These are phyloP conservation scores for Sugiyamaella grinbergsii DNA, from an alignment of 1,139 yeast species.

Conservation along the genomic window DNA sequence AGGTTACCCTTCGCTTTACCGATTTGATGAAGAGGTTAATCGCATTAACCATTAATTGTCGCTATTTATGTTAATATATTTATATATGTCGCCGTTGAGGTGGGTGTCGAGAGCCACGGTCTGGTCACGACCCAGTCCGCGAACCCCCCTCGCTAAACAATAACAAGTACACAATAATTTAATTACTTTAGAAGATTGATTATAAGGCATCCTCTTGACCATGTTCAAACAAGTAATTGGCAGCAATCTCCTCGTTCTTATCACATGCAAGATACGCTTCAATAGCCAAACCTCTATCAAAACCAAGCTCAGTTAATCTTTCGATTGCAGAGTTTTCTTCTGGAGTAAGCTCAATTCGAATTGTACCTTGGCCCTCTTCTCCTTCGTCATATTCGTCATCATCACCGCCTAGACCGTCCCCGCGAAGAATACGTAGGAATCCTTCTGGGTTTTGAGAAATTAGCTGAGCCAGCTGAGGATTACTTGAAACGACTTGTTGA, in stretches of 20 bases:
- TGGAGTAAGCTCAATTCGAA: slow-evolving; percentile 65
- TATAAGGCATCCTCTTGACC: slow-evolving; percentile 41
- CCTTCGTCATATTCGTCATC: slow-evolving; percentile 46
- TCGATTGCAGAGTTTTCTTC: slow-evolving; percentile 88
- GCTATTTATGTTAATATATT: too few relatives aligned
- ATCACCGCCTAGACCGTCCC: slow-evolving; percentile 41
- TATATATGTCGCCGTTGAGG: too few relatives aligned
- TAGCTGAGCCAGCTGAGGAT: slow-evolving; percentile 78
- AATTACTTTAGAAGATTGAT: background rate
- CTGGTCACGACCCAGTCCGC: slow-evolving; percentile 17
- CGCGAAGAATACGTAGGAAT: slow-evolving; percentile 68
- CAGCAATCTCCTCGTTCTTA: slow-evolving; percentile 95
- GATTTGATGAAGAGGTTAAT: slow-evolving; percentile 29
- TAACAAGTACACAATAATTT: slow-evolving; percentile 9
- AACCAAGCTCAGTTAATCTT: slow-evolving; percentile 89
- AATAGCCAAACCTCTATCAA: slow-evolving; percentile 80
- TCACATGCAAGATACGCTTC: slow-evolving; percentile 98
- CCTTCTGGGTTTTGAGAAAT: slow-evolving; percentile 87
- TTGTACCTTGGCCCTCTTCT: slow-evolving; percentile 45
- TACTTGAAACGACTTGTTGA: slow-evolving; percentile 78
- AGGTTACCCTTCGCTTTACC: slow-evolving; percentile 41
- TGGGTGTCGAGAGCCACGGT: background rate
- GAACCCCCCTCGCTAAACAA: slow-evolving; percentile 1
- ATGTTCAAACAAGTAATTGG: slow-evolving; percentile 73
- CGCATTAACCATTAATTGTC: slow-evolving; percentile 16